Evolutionary conservation across 75 land plant genomes (phyloP).

Genomic region (Pinus taeda): DNA sequence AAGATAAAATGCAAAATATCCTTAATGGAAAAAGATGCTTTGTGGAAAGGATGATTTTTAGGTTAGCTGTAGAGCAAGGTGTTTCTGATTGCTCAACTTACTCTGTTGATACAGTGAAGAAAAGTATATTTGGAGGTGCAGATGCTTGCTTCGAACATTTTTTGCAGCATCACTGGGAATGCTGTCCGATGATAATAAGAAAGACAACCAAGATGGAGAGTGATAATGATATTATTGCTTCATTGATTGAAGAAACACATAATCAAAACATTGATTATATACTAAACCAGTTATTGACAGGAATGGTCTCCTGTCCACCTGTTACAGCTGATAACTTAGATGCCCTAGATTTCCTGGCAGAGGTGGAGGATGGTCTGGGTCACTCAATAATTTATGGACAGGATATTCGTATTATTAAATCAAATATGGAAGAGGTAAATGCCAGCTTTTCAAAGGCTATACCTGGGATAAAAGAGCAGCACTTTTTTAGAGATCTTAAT

Average conservation of each 20-base stretch:
- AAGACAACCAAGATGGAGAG: constrained; percentile 4
- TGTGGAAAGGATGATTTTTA: constrained; percentile 59
- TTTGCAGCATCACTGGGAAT: constrained; percentile 58
- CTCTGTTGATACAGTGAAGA: constrained; percentile 13
- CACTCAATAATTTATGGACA: constrained; percentile 45
- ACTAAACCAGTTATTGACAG: constrained; percentile 37
- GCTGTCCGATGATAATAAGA: constrained; percentile 37
- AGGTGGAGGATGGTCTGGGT: constrained; percentile 40
- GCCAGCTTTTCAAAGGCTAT: neutral
- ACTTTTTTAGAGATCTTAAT: constrained; percentile 15
- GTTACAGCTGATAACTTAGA: constrained; percentile 64
- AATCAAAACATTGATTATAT: constrained; percentile 16
- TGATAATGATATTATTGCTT: constrained; percentile 16
- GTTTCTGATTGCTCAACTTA: neutral
- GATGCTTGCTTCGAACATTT: constrained; percentile 42
- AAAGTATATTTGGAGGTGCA: constrained; percentile 27
- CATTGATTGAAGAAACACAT: constrained; percentile 14
- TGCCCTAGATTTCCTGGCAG: constrained; percentile 31
- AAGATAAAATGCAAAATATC: no score
- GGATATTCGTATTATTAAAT: constrained; percentile 68
- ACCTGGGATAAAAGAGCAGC: constrained; percentile 20
- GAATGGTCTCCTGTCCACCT: constrained; percentile 56
- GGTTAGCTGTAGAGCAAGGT: constrained; percentile 43
- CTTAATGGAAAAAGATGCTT: neutral
- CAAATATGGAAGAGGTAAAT: constrained; percentile 14